Percentiles rank a stretch among this genome's conserved stretches.
Evolutionary conservation across 768 basidiomycete species (phyloP).

Genomic region (Russula ochroleuca): DNA sequence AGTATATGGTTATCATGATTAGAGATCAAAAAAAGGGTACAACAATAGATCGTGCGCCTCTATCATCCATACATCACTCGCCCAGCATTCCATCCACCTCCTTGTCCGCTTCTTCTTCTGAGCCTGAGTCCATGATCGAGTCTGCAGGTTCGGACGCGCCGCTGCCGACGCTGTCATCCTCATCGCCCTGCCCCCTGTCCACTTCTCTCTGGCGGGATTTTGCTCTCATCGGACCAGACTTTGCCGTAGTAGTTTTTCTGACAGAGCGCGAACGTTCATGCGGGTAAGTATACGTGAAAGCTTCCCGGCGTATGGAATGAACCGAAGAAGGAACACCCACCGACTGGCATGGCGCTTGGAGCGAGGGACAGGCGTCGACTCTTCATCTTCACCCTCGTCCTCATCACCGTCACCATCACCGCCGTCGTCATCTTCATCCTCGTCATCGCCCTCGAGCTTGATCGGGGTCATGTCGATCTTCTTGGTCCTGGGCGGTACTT

Average conservation of each 20-base stretch:
- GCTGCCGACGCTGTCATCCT: not conserved
- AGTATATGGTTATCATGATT: not conserved
- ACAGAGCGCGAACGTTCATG: not conserved
- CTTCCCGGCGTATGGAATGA: not conserved
- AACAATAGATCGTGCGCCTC: slow-evolving; percentile 19
- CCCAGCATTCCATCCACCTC: slow-evolving; percentile 28
- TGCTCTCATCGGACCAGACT: not conserved
- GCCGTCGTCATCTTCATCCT: too few relatives aligned
- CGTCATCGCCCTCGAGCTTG: slow-evolving; percentile 29
- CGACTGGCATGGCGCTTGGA: slow-evolving; percentile 6
- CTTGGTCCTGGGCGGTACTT: slow-evolving; percentile 29
- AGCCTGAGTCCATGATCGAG: slow-evolving; percentile 27
- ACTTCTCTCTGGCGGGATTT: not conserved
- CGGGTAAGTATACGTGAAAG: not conserved
- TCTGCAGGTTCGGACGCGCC: slow-evolving; percentile 15
- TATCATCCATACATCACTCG: slow-evolving; percentile 3
- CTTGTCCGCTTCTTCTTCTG: slow-evolving; percentile 21
- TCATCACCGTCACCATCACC: slow-evolving; percentile 23
- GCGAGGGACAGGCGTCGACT: slow-evolving; percentile 25
- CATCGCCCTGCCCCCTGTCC: not conserved
- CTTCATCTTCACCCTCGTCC: slow-evolving; percentile 21
- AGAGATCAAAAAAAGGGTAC: slow-evolving; percentile 8
- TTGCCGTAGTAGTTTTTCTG: not conserved
- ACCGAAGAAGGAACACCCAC: slow-evolving; percentile 2
- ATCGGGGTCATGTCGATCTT: slow-evolving; percentile 26